Evolutionary conservation across 2,329 filamentous ascomycete species (phyloP).

Genomic region (Drechslerella coelobrocha): DNA sequence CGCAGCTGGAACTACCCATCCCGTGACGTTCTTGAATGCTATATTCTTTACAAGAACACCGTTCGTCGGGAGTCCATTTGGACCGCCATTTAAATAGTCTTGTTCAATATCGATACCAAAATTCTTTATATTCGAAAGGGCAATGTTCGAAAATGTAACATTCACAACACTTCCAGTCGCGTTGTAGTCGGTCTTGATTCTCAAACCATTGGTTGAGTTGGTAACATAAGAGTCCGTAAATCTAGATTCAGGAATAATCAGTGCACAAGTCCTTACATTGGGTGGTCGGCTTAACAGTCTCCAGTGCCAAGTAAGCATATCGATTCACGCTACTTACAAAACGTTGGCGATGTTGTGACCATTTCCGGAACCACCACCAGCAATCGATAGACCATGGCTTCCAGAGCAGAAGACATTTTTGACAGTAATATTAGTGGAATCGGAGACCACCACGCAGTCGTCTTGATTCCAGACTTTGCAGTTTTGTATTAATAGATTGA

Average conservation of each 20-base stretch:
- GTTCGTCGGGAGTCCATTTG: constrained; percentile 58
- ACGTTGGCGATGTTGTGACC: constrained; percentile 58
- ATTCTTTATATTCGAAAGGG: constrained; percentile 60
- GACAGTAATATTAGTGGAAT: constrained; percentile 56
- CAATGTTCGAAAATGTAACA: constrained; percentile 62
- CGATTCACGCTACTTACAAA: constrained; percentile 49
- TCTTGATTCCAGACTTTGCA: constrained; percentile 57
- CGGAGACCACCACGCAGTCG: constrained; percentile 57
- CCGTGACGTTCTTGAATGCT: constrained; percentile 57
- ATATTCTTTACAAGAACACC: constrained; percentile 58
- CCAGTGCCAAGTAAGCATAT: neutral
- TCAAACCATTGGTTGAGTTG: constrained; percentile 57
- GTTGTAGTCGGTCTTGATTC: constrained; percentile 59
- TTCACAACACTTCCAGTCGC: constrained; percentile 59
- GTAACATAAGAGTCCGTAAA: constrained; percentile 55
- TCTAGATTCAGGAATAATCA: constrained; percentile 17
- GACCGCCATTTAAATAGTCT: constrained; percentile 63
- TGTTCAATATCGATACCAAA: constrained; percentile 65
- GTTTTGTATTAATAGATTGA: constrained; percentile 55
- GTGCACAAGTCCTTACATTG: too few relatives aligned
- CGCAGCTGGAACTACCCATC: constrained; percentile 56
- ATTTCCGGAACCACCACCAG: constrained; percentile 56
- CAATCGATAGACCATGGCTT: constrained; percentile 56
- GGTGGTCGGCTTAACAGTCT: constrained; percentile 10
- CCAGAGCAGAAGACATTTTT: constrained; percentile 55